Evolutionary conservation across 75 land plant species (phyloP).

Genomic region (Selaginella tamariscina): DNA sequence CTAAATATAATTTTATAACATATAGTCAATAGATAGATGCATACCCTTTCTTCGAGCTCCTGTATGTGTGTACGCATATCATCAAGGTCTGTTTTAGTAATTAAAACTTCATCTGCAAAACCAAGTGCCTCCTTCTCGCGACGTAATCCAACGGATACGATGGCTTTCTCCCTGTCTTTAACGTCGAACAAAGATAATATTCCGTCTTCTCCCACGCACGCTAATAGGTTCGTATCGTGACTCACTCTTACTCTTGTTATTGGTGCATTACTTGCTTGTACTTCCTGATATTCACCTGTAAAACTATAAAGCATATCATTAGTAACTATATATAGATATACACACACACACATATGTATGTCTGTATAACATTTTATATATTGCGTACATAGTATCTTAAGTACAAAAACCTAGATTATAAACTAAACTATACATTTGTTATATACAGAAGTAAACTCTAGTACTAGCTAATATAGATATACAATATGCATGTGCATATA

Average conservation of each 20-base stretch:
- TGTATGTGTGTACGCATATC: conserved; percentile 23
- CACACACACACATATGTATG: no score
- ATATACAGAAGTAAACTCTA: no score
- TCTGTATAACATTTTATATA: no score
- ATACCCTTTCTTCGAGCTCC: conserved; percentile 29
- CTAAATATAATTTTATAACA: no score
- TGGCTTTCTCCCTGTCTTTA: conserved; percentile 25
- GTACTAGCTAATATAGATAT: no score
- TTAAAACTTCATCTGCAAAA: conserved; percentile 27
- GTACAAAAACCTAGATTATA: no score
- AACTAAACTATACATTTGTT: no score
- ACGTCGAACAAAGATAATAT: conserved; percentile 26
- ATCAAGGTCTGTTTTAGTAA: conserved; percentile 25
- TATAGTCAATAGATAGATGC: neutral
- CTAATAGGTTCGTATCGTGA: conserved; percentile 21
- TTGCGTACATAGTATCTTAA: no score
- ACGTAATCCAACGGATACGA: conserved; percentile 11
- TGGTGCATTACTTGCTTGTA: conserved; percentile 23
- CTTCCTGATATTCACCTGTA: conserved; percentile 32
- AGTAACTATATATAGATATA: neutral
- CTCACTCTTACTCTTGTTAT: conserved; percentile 20
- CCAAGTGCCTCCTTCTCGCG: conserved; percentile 28
- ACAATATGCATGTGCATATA: no score
- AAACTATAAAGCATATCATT: neutral
- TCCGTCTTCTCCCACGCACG: conserved; percentile 32